Evolutionary conservation across 768 basidiomycete genomes (phyloP), one percentile per base, ranked within the genome.

Genomic region (Psilocybe cyanescens): DNA sequence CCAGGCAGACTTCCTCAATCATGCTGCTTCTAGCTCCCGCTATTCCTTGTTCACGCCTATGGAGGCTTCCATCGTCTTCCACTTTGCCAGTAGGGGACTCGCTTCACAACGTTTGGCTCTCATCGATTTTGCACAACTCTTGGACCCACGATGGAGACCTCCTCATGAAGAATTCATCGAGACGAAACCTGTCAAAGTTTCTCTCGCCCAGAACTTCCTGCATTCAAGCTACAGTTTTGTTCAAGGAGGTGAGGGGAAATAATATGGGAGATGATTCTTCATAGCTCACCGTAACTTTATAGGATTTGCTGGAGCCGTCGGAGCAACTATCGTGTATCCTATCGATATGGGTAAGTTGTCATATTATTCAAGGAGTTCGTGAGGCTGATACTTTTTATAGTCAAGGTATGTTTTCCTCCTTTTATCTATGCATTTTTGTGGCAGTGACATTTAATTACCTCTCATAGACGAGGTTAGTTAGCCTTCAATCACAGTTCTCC

Each of bases 31-130:
- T 37, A 90, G 81, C 66, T 94, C 96, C 67, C 91, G 97, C 39
- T 98, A 99, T 74, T 91, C 94, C 41, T 84, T 97, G 55, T 98
- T 98, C 75, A 96, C 95, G 0, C 97, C 97, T 3, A 97, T 98
- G 93, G 97, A 99, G 75, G 94, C 92, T n/a, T 86, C 91, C 56
- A 97, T 99, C 70, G 89, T 99, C 69, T 99, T 98, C 79, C 97
- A 99, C 75, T 99, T 98, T 77, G 95, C 95, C 29, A 89, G 92
- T 11, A 86, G 95, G 50, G 96, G 95, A 12, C 78, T 81, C 48
- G 77, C 80, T 3, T 79, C 79, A 50, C 86, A 89, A 68, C 85
- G 95, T 19, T 83, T 99, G 55, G 86, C 94, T 8, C 76, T 97
- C 41, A 76, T 92, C 47, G 97, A 99, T 74, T 99, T 99, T 75